Evolutionary conservation across 306 rosid genomes (phyloP), one percentile per base, ranked within the genome.

Genomic region (Sechiopsis laciniata): DNA sequence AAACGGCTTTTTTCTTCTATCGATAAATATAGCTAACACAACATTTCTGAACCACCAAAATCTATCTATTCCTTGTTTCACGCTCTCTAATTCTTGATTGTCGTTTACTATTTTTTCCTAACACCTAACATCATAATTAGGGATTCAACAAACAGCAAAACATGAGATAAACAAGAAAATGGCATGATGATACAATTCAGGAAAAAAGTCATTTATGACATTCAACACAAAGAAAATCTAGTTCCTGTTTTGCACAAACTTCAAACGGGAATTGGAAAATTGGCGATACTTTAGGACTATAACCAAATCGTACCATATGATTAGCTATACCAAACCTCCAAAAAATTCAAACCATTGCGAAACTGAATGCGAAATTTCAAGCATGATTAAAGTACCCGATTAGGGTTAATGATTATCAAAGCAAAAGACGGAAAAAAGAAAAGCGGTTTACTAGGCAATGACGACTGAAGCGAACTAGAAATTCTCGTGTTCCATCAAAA

Each of bases 391-490:
- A 51, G 40, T 7, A 24, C 14, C 22, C 57, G 42, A 69, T 12
- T 22, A 15, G 21, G 20, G 10, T 50, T 20, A 20, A 63, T 35
- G 46, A 46, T 67, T 69, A 69, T 48, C 22, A 69, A 32, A 69
- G 58, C 0, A 50, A 48, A 21, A 50, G 12, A 10, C 1, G 58
- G 42, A 14, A 21, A 69, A 40, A 26, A 22, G 45, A 70, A 70
- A 24, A 70, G 59, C 8, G 22, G 59, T 70, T 50, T 51, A 48
- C 17, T 42, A 29, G 71, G 32, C 16, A 42, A 88, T 83, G 14
- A 87, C 79, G 72, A 84, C 56, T 10, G 89, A 83, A 7, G 93
- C 85, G 37, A 85, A 11, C 93, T 88, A 84, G 77, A 89, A 85
- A 15, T 83, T 91, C 86, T 83, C 84, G 69, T 87, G 87, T 64